These are phyloP conservation scores for Teratosphaeriaceae sp. DNA, from an alignment of 2,329 filamentous ascomycete species.

Conservation along the genomic window DNA sequence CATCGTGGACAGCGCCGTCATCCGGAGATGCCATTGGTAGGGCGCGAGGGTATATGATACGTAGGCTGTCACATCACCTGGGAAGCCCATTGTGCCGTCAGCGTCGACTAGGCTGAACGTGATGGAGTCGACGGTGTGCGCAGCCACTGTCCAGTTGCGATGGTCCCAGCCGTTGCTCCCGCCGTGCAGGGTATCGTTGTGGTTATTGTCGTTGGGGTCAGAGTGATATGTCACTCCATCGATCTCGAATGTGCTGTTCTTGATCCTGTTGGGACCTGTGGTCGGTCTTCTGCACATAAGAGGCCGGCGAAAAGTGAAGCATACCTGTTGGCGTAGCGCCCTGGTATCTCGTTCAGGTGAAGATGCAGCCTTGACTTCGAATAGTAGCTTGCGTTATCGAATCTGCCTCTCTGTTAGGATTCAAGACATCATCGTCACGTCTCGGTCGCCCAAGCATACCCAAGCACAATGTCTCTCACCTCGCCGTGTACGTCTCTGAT, in stretches of 20 bases:
- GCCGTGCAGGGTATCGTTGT: constrained; percentile 46
- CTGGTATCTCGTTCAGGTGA: constrained; percentile 66
- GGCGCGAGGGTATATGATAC: constrained; percentile 57
- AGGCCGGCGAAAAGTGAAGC: not conserved
- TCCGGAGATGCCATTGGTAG: constrained; percentile 64
- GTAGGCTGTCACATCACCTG: constrained; percentile 65
- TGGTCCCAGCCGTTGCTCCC: constrained; percentile 52
- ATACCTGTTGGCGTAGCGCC: constrained; percentile 60
- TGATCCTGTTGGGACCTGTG: constrained; percentile 63
- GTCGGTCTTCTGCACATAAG: constrained; percentile 45
- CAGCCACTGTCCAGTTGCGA: constrained; percentile 64
- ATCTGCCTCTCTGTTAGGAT: constrained; percentile 27
- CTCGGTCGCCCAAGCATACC: constrained; percentile 27
- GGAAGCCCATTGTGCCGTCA: constrained; percentile 62
- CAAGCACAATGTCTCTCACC: constrained; percentile 63
- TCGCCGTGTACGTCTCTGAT: constrained; percentile 63
- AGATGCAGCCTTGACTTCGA: constrained; percentile 57
- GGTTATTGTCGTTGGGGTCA: constrained; percentile 43
- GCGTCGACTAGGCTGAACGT: constrained; percentile 68
- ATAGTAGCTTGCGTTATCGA: constrained; percentile 70
- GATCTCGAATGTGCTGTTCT: constrained; percentile 56
- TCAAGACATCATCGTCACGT: not conserved
- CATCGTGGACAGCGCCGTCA: constrained; percentile 62
- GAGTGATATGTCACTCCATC: constrained; percentile 42
- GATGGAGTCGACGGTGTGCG: constrained; percentile 60